Evolutionary conservation across 257 asterid species (phyloP), one percentile per base, ranked within the genome.

Genomic region (Gentiana straminea): DNA sequence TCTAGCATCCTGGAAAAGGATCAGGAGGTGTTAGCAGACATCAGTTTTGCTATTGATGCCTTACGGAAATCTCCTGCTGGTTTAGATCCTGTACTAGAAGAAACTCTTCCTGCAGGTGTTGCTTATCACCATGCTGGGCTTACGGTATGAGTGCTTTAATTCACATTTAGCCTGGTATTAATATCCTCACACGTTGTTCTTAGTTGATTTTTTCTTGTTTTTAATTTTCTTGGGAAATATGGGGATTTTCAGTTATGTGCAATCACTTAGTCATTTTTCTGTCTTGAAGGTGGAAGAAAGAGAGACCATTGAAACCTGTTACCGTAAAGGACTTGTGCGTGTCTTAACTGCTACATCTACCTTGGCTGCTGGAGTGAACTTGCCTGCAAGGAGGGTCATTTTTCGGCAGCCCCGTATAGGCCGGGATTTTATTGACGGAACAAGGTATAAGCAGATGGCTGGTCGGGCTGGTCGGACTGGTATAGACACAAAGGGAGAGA

Each of bases 101-200:
- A 84, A 81, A 87, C 94, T 70, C 88, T 91, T 79, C 97, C 95
- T 58, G 39, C 73, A 61, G 97, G 98, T 70, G 98, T 91, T 68
- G 98, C 98, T 48, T 91, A 91, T 71, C 98, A 91, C 77, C 98
- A 91, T 67, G 98, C 98, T 64, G 98, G 98, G 60, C 95, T 91
- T 65, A 91, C 94, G 58, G 98, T 91, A 72, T 57, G 77, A 62
- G 37, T 41, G 35, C 41, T 41, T 48, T 52, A 24, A 67, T 61
- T 13, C 5, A 34, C n/a, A 59, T 51, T 34, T 36, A 12, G 15
- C 38, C 34, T 59, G 48, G 46, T 56, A 24, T 59, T 11, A 46
- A 15, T 56, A 24, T 55, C 48, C 33, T 33, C 8, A 6, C 56
- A 44, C n/a, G 33, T 54, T 39, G 3, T 5, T 39, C 35, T 24